A percentile compares a stretch with the other conserved stretches of the same genome.
Evolutionary conservation across 129 eudicot genomes (phyloP).

Genomic region (Sambucus nigra): DNA sequence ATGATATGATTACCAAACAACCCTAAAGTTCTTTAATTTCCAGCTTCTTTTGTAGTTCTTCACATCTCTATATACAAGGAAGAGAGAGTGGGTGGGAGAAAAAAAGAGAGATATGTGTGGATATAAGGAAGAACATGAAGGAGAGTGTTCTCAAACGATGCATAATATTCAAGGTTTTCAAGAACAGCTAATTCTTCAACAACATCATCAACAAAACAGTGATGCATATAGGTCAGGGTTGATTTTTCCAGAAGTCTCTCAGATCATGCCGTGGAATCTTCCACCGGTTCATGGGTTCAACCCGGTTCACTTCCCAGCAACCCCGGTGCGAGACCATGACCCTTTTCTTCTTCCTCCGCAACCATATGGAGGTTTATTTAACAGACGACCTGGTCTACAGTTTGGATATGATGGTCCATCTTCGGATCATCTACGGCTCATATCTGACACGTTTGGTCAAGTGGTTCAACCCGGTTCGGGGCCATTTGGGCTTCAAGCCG

Average conservation of each 20-base stretch:
- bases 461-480: slow-evolving; percentile 56
- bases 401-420: slow-evolving; percentile 50
- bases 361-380: slow-evolving; percentile 45
- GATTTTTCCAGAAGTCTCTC: slow-evolving; percentile 42
- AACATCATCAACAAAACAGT: slow-evolving; percentile 35
- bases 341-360: slow-evolving; percentile 56
- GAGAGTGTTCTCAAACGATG: slow-evolving; percentile 18
- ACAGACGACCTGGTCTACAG: slow-evolving; percentile 40
- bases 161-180: slow-evolving; percentile 29
- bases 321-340: slow-evolving; percentile 48
- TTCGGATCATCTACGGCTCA: slow-evolving; percentile 47
- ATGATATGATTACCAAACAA: slow-evolving; percentile 18
- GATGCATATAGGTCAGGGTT: slow-evolving; percentile 33
- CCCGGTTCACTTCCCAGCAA: slow-evolving; percentile 32
- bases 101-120: slow-evolving; percentile 21
- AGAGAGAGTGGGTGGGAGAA: slow-evolving; percentile 11
- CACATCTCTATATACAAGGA: neutral
- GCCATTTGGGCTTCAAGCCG: slow-evolving; percentile 76
- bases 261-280: slow-evolving; percentile 56
- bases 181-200: slow-evolving; percentile 29
- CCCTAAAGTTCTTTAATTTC: slow-evolving; percentile 16
- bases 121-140: slow-evolving; percentile 29
- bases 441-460: slow-evolving; percentile 46
- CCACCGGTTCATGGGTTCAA: slow-evolving; percentile 41
- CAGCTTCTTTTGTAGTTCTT: slow-evolving; percentile 10